Evolutionary conservation across 352 stramenopile species (phyloP).

Genomic region (Phytophthora foliorum): DNA sequence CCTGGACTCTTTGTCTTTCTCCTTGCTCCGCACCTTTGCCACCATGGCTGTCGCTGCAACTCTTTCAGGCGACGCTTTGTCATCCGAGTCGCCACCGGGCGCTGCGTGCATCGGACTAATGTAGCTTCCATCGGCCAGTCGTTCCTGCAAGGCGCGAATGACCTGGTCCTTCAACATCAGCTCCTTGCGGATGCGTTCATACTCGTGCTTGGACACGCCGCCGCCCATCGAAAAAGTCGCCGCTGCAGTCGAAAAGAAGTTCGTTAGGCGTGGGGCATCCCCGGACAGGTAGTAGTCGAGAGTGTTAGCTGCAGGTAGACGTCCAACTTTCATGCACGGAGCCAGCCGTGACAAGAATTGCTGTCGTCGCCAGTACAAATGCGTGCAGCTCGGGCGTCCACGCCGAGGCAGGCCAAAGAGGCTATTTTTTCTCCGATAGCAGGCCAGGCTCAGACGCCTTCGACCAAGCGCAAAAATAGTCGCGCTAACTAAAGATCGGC

Average conservation of each 20-base stretch:
- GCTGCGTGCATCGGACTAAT: conserved; percentile 24
- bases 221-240: conserved; percentile 56
- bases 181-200: conserved; percentile 78
- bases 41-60: background rate
- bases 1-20: conserved; percentile 19
- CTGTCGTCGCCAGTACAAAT: conserved; percentile 4
- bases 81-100: background rate
- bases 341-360: conserved; percentile 10
- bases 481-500: conserved; percentile 24
- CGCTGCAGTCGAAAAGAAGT: background rate
- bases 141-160: conserved; percentile 69
- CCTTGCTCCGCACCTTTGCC: conserved; percentile 18
- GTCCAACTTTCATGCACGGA: background rate
- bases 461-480: conserved; percentile 32
- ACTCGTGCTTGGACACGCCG: conserved; percentile 79
- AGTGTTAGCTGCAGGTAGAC: background rate
- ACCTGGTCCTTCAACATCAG: conserved; percentile 77
- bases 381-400: conserved; percentile 6
- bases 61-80: conserved; percentile 1
- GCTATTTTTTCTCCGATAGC: conserved; percentile 18
- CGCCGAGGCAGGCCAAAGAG: background rate
- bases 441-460: conserved; percentile 5
- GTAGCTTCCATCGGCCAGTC: conserved; percentile 45
- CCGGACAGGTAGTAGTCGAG: background rate
- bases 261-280: conserved; percentile 34